phyloP scores from a whole-genome alignment of 2,329 filamentous ascomycete genomes.

The Scleromitrula shiraiana region DNA sequence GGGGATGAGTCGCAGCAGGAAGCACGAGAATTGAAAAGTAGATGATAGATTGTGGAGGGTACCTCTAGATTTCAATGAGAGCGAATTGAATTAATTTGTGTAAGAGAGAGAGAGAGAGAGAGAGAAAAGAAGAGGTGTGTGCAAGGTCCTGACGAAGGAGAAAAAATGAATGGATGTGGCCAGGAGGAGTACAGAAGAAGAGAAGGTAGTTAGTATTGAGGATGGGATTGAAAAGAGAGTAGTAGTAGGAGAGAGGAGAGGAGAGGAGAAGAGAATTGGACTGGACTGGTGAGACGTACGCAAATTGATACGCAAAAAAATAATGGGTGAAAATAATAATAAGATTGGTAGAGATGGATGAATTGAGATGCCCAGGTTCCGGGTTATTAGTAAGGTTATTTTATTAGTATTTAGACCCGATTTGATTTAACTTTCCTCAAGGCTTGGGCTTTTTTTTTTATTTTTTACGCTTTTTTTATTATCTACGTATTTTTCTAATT shows the following conservation, averaged over 20 bases:
- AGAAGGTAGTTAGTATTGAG: not conserved
- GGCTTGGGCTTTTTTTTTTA: too few relatives aligned
- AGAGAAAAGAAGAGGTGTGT: not conserved
- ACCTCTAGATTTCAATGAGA: not conserved
- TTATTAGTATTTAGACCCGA: too few relatives aligned
- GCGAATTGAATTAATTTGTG: too few relatives aligned
- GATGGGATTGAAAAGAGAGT: too few relatives aligned
- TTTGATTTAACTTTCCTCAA: too few relatives aligned
- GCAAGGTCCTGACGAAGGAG: not conserved
- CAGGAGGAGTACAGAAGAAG: not conserved
- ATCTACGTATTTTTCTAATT: too few relatives aligned
- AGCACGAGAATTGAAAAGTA: not conserved
- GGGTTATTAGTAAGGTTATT: too few relatives aligned
- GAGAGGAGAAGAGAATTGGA: not conserved
- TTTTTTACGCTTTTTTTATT: too few relatives aligned
- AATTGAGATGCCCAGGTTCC: not conserved
- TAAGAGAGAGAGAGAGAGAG: too few relatives aligned
- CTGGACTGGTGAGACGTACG: not conserved
- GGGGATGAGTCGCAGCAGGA: not conserved
- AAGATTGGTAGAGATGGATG: not conserved
- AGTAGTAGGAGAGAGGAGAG: not conserved
- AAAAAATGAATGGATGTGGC: slow-evolving; percentile 4
- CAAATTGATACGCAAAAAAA: too few relatives aligned
- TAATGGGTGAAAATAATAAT: too few relatives aligned
- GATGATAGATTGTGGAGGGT: not conserved